phyloP scores from a whole-genome alignment of 2,329 filamentous ascomycete genomes.

The Ceratocystis variospora region DNA sequence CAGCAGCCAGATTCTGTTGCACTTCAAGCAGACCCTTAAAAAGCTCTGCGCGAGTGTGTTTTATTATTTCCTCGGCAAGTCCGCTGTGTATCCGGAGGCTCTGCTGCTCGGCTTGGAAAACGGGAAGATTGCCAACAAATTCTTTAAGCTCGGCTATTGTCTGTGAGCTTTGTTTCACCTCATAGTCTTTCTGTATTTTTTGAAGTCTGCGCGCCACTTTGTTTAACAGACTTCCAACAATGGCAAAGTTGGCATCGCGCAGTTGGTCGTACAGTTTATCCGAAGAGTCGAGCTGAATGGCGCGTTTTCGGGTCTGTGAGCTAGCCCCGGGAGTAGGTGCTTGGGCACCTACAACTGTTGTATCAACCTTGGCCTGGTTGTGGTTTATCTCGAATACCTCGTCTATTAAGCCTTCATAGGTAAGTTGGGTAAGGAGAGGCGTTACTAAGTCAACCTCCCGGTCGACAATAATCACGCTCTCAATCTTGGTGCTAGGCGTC shows the following conservation, averaged over 20 bases:
- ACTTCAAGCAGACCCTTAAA: constrained; percentile 84
- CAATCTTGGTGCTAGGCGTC: constrained; percentile 72
- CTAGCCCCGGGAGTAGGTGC: constrained; percentile 47
- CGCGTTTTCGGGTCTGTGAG: constrained; percentile 58
- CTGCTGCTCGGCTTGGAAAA: constrained; percentile 84
- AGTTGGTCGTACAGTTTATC: constrained; percentile 82
- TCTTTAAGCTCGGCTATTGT: constrained; percentile 83
- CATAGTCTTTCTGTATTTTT: constrained; percentile 71
- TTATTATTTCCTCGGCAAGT: constrained; percentile 89
- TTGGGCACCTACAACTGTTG: constrained; percentile 64
- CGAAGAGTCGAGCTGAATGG: constrained; percentile 74
- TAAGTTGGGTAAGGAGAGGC: constrained; percentile 81
- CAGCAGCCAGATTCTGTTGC: constrained; percentile 87
- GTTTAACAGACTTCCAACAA: constrained; percentile 78
- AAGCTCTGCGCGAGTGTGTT: constrained; percentile 74
- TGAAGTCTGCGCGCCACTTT: constrained; percentile 78
- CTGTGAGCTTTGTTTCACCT: constrained; percentile 76
- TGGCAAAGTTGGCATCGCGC: constrained; percentile 86
- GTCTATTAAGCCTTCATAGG: constrained; percentile 91
- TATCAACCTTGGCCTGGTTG: constrained; percentile 86
- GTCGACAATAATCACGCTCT: constrained; percentile 89
- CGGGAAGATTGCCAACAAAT: constrained; percentile 86
- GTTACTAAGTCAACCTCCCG: constrained; percentile 91
- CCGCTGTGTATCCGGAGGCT: constrained; percentile 86
- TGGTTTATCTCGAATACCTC: constrained; percentile 85